These are phyloP conservation scores for Ajuga reptans DNA, from an alignment of 305 asterid species.

Conservation along the genomic window DNA sequence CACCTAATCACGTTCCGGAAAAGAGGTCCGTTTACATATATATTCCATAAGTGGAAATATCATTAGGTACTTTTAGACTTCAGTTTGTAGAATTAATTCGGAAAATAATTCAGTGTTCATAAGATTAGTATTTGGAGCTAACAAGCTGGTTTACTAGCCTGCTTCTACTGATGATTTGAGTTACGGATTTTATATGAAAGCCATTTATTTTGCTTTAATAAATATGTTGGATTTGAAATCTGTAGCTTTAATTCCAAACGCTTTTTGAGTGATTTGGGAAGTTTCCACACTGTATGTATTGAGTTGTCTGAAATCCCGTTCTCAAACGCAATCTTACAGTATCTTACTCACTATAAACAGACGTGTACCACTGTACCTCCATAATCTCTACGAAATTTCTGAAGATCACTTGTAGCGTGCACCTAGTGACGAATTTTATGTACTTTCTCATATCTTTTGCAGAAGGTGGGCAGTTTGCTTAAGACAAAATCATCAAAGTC, in stretches of 20 bases:
- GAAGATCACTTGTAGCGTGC: neutral
- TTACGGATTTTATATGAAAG: too few species aligned
- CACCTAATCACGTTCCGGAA: constrained; percentile 22
- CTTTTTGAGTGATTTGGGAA: neutral
- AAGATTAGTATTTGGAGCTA: neutral
- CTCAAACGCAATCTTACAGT: neutral
- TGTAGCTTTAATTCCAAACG: too few species aligned
- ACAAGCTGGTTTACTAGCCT: neutral
- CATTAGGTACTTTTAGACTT: neutral
- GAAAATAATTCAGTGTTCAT: neutral
- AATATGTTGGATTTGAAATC: too few species aligned
- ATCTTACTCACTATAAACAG: too few species aligned
- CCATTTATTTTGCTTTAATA: too few species aligned
- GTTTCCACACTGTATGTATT: neutral
- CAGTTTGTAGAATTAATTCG: neutral
- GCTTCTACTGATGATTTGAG: too few species aligned
- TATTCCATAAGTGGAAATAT: neutral
- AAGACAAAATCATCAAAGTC: neutral
- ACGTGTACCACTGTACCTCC: too few species aligned
- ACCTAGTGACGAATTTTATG: neutral
- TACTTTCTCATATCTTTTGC: constrained; percentile 1
- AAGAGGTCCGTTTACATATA: neutral
- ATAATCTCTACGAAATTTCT: too few species aligned
- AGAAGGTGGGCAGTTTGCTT: neutral
- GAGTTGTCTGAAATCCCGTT: neutral